Evolutionary conservation across 2,329 filamentous ascomycete genomes (phyloP).

Genomic region (Phaeosphaeriaceae sp.): DNA sequence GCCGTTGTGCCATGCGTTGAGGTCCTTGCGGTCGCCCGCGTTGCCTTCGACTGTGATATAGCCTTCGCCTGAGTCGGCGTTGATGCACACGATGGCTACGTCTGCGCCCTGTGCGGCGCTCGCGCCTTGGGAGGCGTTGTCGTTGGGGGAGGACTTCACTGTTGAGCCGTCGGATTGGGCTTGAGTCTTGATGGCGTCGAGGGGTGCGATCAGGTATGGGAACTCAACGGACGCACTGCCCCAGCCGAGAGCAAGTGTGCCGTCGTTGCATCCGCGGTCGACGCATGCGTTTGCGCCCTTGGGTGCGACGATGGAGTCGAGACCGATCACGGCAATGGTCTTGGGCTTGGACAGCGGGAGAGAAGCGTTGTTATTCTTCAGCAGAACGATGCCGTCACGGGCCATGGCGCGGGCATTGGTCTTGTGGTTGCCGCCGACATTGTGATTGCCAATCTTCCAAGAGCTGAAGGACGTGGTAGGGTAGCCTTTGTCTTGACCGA

Average conservation of each 20-base stretch:
- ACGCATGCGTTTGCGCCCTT: conserved; percentile 79
- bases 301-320: conserved; percentile 79
- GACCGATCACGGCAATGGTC: conserved; percentile 73
- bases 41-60: conserved; percentile 57
- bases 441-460: conserved; percentile 50
- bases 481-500: conserved; percentile 56
- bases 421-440: conserved; percentile 51
- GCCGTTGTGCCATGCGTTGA: conserved; percentile 56
- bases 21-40: conserved; percentile 56
- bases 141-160: conserved; percentile 48
- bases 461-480: conserved; percentile 55
- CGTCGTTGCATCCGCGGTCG: conserved; percentile 69
- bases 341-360: conserved; percentile 72
- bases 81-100: conserved; percentile 57
- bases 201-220: conserved; percentile 54
- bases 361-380: conserved; percentile 70
- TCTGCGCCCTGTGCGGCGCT: conserved; percentile 46
- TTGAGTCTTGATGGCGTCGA: conserved; percentile 51
- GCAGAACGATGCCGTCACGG: conserved; percentile 56
- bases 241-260: conserved; percentile 73
- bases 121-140: conserved; percentile 46
- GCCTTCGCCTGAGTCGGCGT: conserved; percentile 57
- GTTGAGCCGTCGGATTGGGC: conserved; percentile 48
- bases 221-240: conserved; percentile 63
- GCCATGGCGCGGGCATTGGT: conserved; percentile 51